These are phyloP conservation scores for Ambrosia trifida DNA, from an alignment of 129 eudicot species.

Conservation along the genomic window DNA sequence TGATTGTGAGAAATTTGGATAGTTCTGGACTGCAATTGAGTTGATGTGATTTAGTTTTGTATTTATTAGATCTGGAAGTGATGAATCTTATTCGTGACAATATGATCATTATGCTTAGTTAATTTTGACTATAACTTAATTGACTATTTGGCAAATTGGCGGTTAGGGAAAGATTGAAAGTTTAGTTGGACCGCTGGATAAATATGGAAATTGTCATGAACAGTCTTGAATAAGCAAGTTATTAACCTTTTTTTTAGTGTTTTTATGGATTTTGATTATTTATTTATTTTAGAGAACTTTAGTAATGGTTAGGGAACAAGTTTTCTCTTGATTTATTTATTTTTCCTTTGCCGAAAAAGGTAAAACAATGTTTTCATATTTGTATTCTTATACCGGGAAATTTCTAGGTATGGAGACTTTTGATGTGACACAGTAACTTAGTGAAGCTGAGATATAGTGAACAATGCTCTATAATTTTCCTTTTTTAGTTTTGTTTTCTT, in stretches of 20 bases:
- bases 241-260: background rate
- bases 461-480: background rate
- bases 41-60: conserved; percentile 12
- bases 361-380: background rate
- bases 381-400: background rate
- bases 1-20: background rate
- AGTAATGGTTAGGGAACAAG: background rate
- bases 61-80: conserved; percentile 23
- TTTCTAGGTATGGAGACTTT: background rate
- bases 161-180: background rate
- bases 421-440: background rate
- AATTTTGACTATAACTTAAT: conserved; percentile 11
- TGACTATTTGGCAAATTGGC: conserved; percentile 1
- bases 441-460: conserved; percentile 2
- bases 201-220: background rate
- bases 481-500: conserved; percentile 12
- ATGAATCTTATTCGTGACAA: conserved; percentile 17
- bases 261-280: background rate
- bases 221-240: background rate
- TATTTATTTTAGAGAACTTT: background rate
- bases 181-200: background rate
- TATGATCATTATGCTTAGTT: conserved; percentile 19
- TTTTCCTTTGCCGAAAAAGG: background rate
- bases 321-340: background rate
- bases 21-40: background rate